phyloP scores from a whole-genome alignment of 495 filamentous ascomycete species.

The Xylaria curta region DNA sequence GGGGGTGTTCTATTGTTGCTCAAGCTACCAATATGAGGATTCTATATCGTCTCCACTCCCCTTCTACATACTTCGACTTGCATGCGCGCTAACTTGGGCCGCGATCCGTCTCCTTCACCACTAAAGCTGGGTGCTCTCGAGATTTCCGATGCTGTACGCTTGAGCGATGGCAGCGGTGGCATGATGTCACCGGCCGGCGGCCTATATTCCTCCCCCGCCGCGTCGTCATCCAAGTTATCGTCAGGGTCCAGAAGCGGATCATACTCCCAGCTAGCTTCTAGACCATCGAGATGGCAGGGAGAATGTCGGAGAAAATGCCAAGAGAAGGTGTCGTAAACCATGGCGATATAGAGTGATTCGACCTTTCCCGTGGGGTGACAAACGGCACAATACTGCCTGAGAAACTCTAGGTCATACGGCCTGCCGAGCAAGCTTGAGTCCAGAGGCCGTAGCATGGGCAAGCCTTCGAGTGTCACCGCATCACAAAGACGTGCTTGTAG shows the following conservation, averaged over 20 bases:
- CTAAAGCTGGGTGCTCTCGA: slow-evolving; percentile 56
- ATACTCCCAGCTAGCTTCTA: slow-evolving; percentile 58
- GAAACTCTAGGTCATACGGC: slow-evolving; percentile 54
- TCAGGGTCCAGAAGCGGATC: slow-evolving; percentile 54
- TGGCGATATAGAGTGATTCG: slow-evolving; percentile 62
- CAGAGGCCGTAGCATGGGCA: slow-evolving; percentile 62
- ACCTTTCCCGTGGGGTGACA: slow-evolving; percentile 58
- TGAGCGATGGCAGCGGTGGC: slow-evolving; percentile 48
- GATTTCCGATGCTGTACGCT: slow-evolving; percentile 56
- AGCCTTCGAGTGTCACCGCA: slow-evolving; percentile 57
- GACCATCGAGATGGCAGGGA: slow-evolving; percentile 53
- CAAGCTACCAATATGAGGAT: not conserved
- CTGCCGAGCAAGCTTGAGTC: slow-evolving; percentile 45
- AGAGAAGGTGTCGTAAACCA: slow-evolving; percentile 55
- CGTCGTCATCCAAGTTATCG: slow-evolving; percentile 45
- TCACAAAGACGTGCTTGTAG: slow-evolving; percentile 63
- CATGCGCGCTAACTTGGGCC: slow-evolving; percentile 40
- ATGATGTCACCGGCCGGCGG: slow-evolving; percentile 59
- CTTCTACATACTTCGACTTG: slow-evolving; percentile 40
- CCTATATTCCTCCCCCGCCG: slow-evolving; percentile 44
- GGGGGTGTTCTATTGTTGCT: slow-evolving; percentile 5
- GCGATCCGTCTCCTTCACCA: slow-evolving; percentile 38
- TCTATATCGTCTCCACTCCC: slow-evolving; percentile 42
- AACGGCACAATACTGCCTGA: slow-evolving; percentile 56
- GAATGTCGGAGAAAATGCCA: slow-evolving; percentile 52